These are phyloP conservation scores for Suillus decipiens DNA, from an alignment of 768 basidiomycete genomes.

Conservation along the genomic window DNA sequence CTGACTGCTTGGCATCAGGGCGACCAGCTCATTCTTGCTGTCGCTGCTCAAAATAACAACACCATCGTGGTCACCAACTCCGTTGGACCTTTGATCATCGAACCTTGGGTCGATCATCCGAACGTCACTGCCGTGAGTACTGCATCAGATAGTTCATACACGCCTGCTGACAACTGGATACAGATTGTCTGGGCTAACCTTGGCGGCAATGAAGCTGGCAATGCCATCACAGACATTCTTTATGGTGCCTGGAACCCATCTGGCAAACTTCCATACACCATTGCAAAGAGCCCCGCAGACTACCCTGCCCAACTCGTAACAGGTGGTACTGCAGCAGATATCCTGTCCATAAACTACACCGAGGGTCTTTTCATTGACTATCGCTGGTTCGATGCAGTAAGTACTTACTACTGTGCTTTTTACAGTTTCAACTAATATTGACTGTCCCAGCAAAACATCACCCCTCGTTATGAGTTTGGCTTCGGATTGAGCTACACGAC, in stretches of 20 bases:
- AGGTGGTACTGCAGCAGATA: conserved; percentile 28
- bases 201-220: conserved; percentile 78
- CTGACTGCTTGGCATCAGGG: conserved; percentile 41
- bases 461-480: conserved; percentile 86
- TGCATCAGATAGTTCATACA: conserved; percentile 21
- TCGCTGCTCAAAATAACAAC: conserved; percentile 70
- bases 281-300: conserved; percentile 58
- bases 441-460: conserved; percentile 56
- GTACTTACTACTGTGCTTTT: conserved; percentile 32
- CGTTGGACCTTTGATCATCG: conserved; percentile 69
- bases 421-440: background rate
- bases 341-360: conserved; percentile 58
- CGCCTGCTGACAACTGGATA: conserved; percentile 21
- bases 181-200: conserved; percentile 52
- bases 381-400: conserved; percentile 66
- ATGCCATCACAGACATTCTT: conserved; percentile 73
- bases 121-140: conserved; percentile 69
- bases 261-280: conserved; percentile 71
- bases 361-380: conserved; percentile 74
- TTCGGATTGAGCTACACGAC: conserved; percentile 86
- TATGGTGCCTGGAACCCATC: conserved; percentile 78
- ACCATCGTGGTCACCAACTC: conserved; percentile 81
- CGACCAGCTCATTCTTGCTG: conserved; percentile 46
- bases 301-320: conserved; percentile 46
- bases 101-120: conserved; percentile 74